phyloP scores from a whole-genome alignment of 83 land plant genomes.

The Thuja plicata region DNA sequence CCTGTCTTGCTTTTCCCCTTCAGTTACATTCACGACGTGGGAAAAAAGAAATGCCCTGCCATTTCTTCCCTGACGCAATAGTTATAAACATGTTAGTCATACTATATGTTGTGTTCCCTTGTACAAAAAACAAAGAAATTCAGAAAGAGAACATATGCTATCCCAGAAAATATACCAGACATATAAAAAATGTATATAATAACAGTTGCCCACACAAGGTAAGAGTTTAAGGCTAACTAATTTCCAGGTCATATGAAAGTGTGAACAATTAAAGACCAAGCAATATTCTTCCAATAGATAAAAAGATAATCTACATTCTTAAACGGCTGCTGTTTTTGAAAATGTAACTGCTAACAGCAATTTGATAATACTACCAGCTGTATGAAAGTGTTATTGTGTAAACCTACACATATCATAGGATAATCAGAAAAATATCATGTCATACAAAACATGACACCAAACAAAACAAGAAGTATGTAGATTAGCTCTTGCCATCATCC shows the following conservation, averaged over 20 bases:
- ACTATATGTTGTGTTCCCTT: too few relatives aligned
- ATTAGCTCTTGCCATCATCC: not conserved
- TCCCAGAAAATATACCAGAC: not conserved
- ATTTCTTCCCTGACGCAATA: conserved; percentile 48
- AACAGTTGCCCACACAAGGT: not conserved
- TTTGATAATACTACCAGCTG: not conserved
- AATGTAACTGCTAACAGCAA: not conserved
- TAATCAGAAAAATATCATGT: not conserved
- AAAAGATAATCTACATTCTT: not conserved
- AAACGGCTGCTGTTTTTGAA: not conserved
- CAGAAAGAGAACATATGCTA: not conserved
- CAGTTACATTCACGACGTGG: conserved; percentile 48
- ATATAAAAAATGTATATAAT: not conserved
- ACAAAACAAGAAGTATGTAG: not conserved
- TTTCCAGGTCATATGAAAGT: not conserved
- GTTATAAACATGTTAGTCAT: not conserved
- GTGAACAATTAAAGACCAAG: not conserved
- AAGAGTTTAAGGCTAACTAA: not conserved
- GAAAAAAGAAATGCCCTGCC: conserved; percentile 74
- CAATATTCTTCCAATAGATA: not conserved
- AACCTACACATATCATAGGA: not conserved
- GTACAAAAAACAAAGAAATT: not conserved
- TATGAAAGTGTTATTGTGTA: not conserved
- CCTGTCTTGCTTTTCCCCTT: conserved; percentile 66
- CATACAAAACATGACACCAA: not conserved